Evolutionary conservation across 2,329 filamentous ascomycete species (phyloP), one percentile per base, ranked within the genome.

Genomic region (Thelonectria blattea): DNA sequence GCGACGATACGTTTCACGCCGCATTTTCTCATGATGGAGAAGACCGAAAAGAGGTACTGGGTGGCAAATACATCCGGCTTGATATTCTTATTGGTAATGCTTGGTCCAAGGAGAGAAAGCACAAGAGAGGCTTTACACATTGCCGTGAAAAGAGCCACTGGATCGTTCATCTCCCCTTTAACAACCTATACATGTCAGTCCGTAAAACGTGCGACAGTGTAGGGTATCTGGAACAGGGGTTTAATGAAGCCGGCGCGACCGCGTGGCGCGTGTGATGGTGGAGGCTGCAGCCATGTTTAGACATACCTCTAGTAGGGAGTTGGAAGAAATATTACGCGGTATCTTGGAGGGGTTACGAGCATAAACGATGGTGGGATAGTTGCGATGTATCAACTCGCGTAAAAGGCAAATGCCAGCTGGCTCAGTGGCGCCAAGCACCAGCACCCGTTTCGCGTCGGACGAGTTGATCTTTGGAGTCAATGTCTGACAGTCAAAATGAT

Each of bases 361-460:
- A 27, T 46, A 63, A 1, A 49, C 73, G 3, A 75, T 65, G 3
- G 65, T 66, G 2, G 63, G 37, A 22, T 73, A 67, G 1, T 70
- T 60, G 8, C 71, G 69, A 51, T 69, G 37, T 0, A 74, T 42
- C 1, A 74, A 65, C 48, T 76, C 73, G 0, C 73, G 63, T 0
- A 75, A 53, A 1, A 75, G 62, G 45, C 67, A 71, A 18, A 74
- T 68, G 5, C 73, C 73, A 0, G 73, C 65, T 2, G 74, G 73
- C 3, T 72, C 73, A 1, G 73, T 75, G n/a, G 59, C 72, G 1
- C 73, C 73, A 10, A 75, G 62, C 3, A 75, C 69, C 3, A 75
- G 68, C 15, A 72, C 55, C 18, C 43, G 42, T 15, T 54, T 59
- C 18, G 9, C 5, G 2, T 34, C 18, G 5, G 17, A 2, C 1